Base-by-base conservation (phyloP, 1,139 yeast species). In the Lodderomyces oxycetoniae region DNA sequence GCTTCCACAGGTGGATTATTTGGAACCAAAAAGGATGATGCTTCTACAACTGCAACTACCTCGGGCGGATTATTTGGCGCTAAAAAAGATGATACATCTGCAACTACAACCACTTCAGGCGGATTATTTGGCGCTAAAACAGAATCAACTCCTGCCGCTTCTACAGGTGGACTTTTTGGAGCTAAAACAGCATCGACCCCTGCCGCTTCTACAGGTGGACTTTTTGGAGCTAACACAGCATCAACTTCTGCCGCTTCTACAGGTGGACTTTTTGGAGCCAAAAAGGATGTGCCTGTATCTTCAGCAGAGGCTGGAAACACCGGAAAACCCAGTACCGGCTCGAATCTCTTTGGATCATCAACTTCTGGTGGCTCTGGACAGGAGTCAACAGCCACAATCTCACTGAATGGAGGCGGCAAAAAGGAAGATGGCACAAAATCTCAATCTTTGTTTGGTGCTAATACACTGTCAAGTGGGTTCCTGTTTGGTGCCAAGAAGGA, bases 251-350 rank as follows among this genome's bases (percentile, higher is more conserved):
- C 51, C 3, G 29, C 34, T 33, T 33, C 46, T 8, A 34, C 44
- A n/a, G 34, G 40, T n/a, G 48, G 46, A 8, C 36, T 48, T 26
- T 49, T 57, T 37, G 64, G 63, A 3, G 44, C 58, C 10, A 52
- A 47, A 21, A 34, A 30, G 29, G 30, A 33, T 17, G 36, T 26
- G 13, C n/a, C n/a, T n/a, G n/a, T n/a, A n/a, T 17, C 32, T 14
- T 11, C 27, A n/a, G 20, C 28, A 21, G 15, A 20, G 8, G 4
- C 27, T 8, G n/a, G n/a, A n/a, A n/a, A n/a, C n/a, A n/a, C n/a
- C n/a, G n/a, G n/a, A n/a, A n/a, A n/a, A n/a, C n/a, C n/a, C n/a
- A n/a, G n/a, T n/a, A n/a, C n/a, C n/a, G n/a, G n/a, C n/a, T n/a
- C n/a, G n/a, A n/a, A n/a, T n/a, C n/a, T n/a, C n/a, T n/a, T n/a